Evolutionary conservation across 345 rosid species (phyloP), one percentile per base, ranked within the genome.

Genomic region (Populus davidiana): DNA sequence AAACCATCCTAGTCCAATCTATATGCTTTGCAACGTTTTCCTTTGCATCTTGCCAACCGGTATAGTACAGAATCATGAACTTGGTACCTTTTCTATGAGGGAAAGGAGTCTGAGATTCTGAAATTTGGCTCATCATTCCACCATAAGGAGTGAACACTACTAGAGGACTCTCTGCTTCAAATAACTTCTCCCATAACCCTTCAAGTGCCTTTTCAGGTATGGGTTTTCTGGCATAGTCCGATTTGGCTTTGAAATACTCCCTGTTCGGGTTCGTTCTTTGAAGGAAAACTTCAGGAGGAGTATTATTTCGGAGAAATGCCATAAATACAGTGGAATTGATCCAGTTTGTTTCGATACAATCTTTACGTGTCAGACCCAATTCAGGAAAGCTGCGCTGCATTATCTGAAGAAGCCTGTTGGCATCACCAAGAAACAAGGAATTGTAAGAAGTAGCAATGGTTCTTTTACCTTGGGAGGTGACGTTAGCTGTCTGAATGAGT

Each of bases 91-190:
- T 41, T 41, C 44, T 41, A 10, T 41, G 44, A 41, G 44, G 44
- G 13, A 41, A 41, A 41, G 44, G 44, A 41, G 44, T 41, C 44
- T 41, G 44, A 41, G 13, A 41, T 9, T 41, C 44, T 41, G 44
- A 41, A 41, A 41, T 41, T 41, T 2, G 10, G 44, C 4, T 41
- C 44, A 41, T 41, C 44, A 11, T 41, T 41, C 44, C 44, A 10
- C 44, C 44, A 10, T 41, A 41, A 41, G 44, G 44, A 41, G 44
- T 41, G 10, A 41, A 41, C 44, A 41, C 44, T 86, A 83, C 82
- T 75, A 85, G 27, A 0, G 96, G 86, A 8, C 20, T 17, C 2
- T 91, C 90, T 70, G 85, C 93, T 76, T 86, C 44, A 8, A 84
- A 1, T 12, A 91, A 6, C 67, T 84, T 87, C 69, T 76, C 56